Percentiles rank a stretch among this genome's conserved stretches.
These are phyloP conservation scores for Wallemia ichthyophaga DNA, from an alignment of 1,284 basidiomycete genomes.

Conservation along the genomic window DNA sequence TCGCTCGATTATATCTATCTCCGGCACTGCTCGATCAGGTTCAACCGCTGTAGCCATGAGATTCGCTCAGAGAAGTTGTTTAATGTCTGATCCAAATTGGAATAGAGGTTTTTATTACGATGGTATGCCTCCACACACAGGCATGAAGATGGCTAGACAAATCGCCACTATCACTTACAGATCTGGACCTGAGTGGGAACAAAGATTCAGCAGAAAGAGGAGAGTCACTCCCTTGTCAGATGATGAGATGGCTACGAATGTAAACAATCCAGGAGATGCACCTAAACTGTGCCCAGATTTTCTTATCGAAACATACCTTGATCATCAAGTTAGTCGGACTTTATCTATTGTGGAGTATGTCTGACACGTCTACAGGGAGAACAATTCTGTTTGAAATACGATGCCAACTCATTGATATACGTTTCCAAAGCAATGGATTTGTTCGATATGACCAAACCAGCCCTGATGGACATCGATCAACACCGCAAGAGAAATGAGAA, in stretches of 20 bases:
- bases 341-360: not conserved
- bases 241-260: constrained; percentile 1
- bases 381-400: constrained; percentile 93
- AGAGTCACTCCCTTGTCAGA: constrained; percentile 15
- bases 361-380: constrained; percentile 27
- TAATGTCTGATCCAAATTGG: constrained; percentile 99
- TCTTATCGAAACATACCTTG: constrained; percentile 91
- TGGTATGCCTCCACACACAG: constrained; percentile 70
- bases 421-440: constrained; percentile 97
- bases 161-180: constrained; percentile 98
- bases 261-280: constrained; percentile 19
- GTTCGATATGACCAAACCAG: constrained; percentile 70
- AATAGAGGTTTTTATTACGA: constrained; percentile 96
- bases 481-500: constrained; percentile 12
- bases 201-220: constrained; percentile 62
- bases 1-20: constrained; percentile 66
- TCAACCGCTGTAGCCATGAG: constrained; percentile 83
- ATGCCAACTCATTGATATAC: constrained; percentile 96
- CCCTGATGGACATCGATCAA: constrained; percentile 33
- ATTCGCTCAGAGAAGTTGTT: constrained; percentile 77
- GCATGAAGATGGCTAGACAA: constrained; percentile 94
- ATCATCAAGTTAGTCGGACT: constrained; percentile 38
- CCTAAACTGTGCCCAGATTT: constrained; percentile 71
- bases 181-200: constrained; percentile 96
- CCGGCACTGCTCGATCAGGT: constrained; percentile 67